These are phyloP conservation scores for Aegle marmelos DNA, from an alignment of 345 rosid species.

Conservation along the genomic window DNA sequence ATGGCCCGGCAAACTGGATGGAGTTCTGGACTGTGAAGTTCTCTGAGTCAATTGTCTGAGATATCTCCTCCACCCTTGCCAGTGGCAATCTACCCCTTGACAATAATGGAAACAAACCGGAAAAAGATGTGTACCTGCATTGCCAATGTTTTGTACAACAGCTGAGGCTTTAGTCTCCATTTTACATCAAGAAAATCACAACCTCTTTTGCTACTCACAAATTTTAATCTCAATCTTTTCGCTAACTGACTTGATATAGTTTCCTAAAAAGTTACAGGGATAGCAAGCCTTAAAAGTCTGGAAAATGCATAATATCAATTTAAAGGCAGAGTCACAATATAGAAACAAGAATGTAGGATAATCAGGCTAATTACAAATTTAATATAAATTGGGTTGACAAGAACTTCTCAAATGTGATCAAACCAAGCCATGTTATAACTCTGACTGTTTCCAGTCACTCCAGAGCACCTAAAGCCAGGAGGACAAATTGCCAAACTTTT, in stretches of 20 bases:
- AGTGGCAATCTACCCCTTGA: slow-evolving; percentile 56
- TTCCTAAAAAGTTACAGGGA: neutral
- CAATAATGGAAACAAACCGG: slow-evolving; percentile 73
- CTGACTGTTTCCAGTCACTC: no score
- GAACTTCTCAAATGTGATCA: neutral
- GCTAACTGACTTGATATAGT: neutral
- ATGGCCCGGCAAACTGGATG: slow-evolving; percentile 70
- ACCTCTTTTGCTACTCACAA: neutral
- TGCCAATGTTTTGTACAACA: neutral
- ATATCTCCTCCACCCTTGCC: slow-evolving; percentile 86
- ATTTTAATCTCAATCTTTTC: neutral
- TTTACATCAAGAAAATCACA: neutral
- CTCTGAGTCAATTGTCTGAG: slow-evolving; percentile 84
- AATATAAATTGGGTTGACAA: neutral
- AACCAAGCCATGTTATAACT: neutral
- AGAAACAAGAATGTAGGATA: neutral
- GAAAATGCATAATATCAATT: neutral
- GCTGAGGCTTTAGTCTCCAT: neutral
- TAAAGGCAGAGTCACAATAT: neutral
- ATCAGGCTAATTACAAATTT: neutral
- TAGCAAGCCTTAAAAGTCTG: neutral
- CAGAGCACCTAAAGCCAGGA: no score
- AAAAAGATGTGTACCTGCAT: slow-evolving; percentile 80
- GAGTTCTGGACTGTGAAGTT: slow-evolving; percentile 76
- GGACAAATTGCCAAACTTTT: no score